These are phyloP conservation scores for Chaetomium sp. DNA, from an alignment of 2,329 filamentous ascomycete species.

Conservation along the genomic window DNA sequence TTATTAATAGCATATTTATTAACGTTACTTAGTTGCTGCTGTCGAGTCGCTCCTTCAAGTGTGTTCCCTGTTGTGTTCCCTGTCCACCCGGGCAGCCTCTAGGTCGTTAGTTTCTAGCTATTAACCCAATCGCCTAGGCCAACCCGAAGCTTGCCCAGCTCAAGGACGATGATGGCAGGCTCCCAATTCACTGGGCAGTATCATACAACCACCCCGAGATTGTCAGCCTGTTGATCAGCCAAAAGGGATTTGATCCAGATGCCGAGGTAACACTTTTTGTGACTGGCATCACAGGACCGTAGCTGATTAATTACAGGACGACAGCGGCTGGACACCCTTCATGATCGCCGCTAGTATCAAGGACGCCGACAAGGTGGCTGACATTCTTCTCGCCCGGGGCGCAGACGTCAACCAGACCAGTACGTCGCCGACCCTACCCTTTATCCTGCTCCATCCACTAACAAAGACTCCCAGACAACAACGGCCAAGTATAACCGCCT, in stretches of 20 bases:
- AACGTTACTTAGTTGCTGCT: conserved; percentile 55
- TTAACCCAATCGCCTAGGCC: conserved; percentile 52
- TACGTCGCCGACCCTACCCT: conserved; percentile 38
- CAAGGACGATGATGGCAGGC: conserved; percentile 83
- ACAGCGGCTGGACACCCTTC: conserved; percentile 77
- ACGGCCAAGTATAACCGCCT: conserved; percentile 55
- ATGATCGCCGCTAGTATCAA: conserved; percentile 80
- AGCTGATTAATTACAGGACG: conserved; percentile 55
- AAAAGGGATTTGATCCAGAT: conserved; percentile 79
- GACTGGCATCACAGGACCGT: background rate
- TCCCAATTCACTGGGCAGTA: conserved; percentile 91
- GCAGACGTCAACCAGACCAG: conserved; percentile 76
- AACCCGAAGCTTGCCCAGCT: conserved; percentile 74
- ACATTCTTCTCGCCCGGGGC: conserved; percentile 66
- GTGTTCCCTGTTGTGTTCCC: conserved; percentile 46
- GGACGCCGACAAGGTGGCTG: conserved; percentile 69
- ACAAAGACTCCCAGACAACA: conserved; percentile 53
- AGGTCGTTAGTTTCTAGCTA: background rate
- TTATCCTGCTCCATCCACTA: conserved; percentile 15
- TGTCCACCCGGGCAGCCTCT: background rate
- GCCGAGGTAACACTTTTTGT: conserved; percentile 59
- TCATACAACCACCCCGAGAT: conserved; percentile 80
- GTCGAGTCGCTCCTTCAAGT: conserved; percentile 77
- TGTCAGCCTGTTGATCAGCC: conserved; percentile 69
- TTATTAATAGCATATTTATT: conserved; percentile 16